Evolutionary conservation across 2,329 filamentous ascomycete species (phyloP), one percentile per base, ranked within the genome.

Genomic region (Podosphaera xanthii): DNA sequence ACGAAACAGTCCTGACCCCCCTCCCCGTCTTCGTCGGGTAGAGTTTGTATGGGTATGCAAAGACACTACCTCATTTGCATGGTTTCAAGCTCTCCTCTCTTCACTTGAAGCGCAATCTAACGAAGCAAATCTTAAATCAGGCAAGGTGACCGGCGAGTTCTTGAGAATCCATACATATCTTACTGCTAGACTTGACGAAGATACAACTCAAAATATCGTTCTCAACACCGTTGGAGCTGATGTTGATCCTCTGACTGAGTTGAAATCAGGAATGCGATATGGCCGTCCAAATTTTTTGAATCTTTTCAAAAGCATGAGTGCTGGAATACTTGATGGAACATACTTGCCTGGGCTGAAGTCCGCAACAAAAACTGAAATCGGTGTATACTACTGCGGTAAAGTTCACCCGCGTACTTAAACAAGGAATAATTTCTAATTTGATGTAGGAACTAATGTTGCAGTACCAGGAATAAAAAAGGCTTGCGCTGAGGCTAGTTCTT

Each of bases 21-120:
- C 91, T 1, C n/a, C 50, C 2, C 87, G 91, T 68, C 83, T 98
- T 54, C 86, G 89, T 61, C 85, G 92, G 70, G 91, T 98, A 38
- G 92, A 98, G 71, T 98, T 98, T 72, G 94, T 98, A 75, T 98
- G 92, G 92, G 84, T 97, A 58, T 96, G 91, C 78, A 92, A 87
- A 71, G 90, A 96, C 68, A 95, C 90, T 0, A 86, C 81, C 40
- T 95, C 90, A 0, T 98, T 98, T 68, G 92, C 97, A 73, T 98
- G 92, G 92, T 97, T 98, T 76, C 92, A 98, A 70, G 89, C 86
- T 1, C 81, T 98, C 0, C 79, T 98, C 14, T 87, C 86, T 0
- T 94, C 87, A 0, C 84, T 98, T 31, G 92, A 98, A 72, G 77
- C 83, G 42, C 92, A 98, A 70, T 90, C 85, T 57, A 77, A 80